These are phyloP conservation scores for Penicillium ucsense DNA, from an alignment of 495 filamentous ascomycete species.

Conservation along the genomic window DNA sequence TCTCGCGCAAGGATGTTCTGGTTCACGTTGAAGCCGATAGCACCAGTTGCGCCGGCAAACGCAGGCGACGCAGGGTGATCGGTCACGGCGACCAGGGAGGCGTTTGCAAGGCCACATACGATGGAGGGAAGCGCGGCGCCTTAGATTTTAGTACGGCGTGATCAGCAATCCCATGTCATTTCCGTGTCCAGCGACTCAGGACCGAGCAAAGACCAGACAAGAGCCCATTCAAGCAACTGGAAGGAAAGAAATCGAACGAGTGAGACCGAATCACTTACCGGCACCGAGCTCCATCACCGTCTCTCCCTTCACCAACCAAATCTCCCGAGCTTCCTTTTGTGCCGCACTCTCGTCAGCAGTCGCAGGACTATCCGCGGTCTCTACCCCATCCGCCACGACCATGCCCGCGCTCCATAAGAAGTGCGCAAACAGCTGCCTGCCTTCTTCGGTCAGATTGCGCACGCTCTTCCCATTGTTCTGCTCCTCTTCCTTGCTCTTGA, in stretches of 20 bases:
- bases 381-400: slow-evolving; percentile 60
- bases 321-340: slow-evolving; percentile 8
- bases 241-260: no score
- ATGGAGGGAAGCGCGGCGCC: slow-evolving; percentile 71
- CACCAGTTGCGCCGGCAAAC: slow-evolving; percentile 49
- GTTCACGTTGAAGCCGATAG: slow-evolving; percentile 52
- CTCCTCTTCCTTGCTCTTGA: slow-evolving; percentile 7
- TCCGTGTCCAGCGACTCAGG: background rate
- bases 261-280: slow-evolving; percentile 32
- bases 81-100: slow-evolving; percentile 52
- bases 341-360: background rate
- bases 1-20: slow-evolving; percentile 36
- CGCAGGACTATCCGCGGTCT: slow-evolving; percentile 21
- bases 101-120: slow-evolving; percentile 52
- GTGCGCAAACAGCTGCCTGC: slow-evolving; percentile 64
- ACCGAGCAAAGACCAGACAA: no score
- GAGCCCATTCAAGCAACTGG: no score
- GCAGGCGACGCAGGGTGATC: slow-evolving; percentile 68
- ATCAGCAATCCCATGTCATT: background rate
- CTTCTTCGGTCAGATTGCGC: slow-evolving; percentile 36
- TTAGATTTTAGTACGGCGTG: slow-evolving; percentile 9
- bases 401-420: slow-evolving; percentile 81
- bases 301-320: slow-evolving; percentile 43
- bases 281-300: slow-evolving; percentile 52
- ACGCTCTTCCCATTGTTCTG: no score